phyloP scores from a whole-genome alignment of 495 filamentous ascomycete genomes.

The Aspergillus homomorphus region DNA sequence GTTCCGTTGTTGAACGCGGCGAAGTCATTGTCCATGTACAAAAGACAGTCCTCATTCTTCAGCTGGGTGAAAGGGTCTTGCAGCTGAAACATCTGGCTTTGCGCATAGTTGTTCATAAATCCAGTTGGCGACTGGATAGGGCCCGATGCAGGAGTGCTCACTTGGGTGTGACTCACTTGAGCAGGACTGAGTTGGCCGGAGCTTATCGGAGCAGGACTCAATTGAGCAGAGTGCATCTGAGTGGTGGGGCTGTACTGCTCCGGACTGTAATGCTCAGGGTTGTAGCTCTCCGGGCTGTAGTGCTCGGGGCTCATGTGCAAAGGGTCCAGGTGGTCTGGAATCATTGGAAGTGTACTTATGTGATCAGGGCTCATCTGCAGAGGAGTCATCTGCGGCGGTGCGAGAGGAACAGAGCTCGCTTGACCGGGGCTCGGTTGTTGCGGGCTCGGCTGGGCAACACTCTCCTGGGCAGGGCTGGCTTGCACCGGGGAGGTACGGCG shows the following conservation, averaged over 20 bases:
- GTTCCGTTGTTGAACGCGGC: conserved; percentile 1
- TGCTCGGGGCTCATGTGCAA: conserved; percentile 2
- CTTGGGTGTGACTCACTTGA: neutral
- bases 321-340: neutral
- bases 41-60: conserved; percentile 2
- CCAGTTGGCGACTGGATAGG: conserved; percentile 3
- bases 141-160: neutral
- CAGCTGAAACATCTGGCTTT: conserved; percentile 4
- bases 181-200: neutral
- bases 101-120: neutral
- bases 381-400: conserved; percentile 1
- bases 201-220: neutral
- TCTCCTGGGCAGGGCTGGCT: conserved; percentile 5
- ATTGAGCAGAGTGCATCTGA: neutral
- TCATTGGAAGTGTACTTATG: neutral
- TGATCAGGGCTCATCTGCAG: neutral
- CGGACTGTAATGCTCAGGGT: neutral
- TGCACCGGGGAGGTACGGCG: conserved; percentile 8
- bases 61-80: conserved; percentile 1
- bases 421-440: neutral
- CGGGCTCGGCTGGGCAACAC: neutral
- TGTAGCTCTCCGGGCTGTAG: neutral
- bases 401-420: neutral
- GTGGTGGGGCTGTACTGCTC: neutral
- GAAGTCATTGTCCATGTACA: conserved; percentile 4